phyloP scores from a whole-genome alignment of 2,329 filamentous ascomycete genomes.

The Sporothrix euskadiensis region DNA sequence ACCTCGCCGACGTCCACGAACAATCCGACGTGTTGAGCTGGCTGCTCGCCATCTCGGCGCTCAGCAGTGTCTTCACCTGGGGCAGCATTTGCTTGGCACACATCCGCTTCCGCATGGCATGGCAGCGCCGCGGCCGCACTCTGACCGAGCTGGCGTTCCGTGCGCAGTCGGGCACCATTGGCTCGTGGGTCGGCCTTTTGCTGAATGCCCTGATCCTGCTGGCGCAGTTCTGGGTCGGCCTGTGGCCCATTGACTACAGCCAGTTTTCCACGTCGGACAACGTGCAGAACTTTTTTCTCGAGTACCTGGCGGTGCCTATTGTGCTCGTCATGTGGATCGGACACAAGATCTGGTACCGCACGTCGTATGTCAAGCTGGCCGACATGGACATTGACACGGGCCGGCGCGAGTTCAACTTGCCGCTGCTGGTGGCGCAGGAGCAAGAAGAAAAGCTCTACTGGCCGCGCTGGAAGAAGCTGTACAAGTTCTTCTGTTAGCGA shows the following conservation, averaged over 20 bases:
- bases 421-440: slow-evolving; percentile 77
- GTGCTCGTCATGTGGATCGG: slow-evolving; percentile 66
- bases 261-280: slow-evolving; percentile 48
- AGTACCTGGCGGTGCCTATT: slow-evolving; percentile 70
- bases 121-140: slow-evolving; percentile 67
- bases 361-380: slow-evolving; percentile 62
- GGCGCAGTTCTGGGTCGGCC: slow-evolving; percentile 86
- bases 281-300: slow-evolving; percentile 69
- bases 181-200: slow-evolving; percentile 76
- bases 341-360: slow-evolving; percentile 76
- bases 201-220: slow-evolving; percentile 76
- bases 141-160: slow-evolving; percentile 77
- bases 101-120: slow-evolving; percentile 86
- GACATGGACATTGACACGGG: slow-evolving; percentile 90
- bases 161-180: slow-evolving; percentile 74
- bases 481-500: slow-evolving; percentile 68
- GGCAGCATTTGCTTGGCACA: slow-evolving; percentile 84
- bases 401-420: slow-evolving; percentile 79
- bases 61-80: slow-evolving; percentile 78
- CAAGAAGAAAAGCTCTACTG: slow-evolving; percentile 68
- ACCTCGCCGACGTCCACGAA: slow-evolving; percentile 66
- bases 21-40: slow-evolving; percentile 70
- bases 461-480: slow-evolving; percentile 75
- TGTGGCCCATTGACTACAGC: slow-evolving; percentile 67
- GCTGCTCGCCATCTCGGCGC: slow-evolving; percentile 73